A percentile compares a stretch with the other conserved stretches of the same genome.
Conservation (phyloP, 2,329 filamentous ascomycete species). For the Shiraia bambusicola region DNA sequence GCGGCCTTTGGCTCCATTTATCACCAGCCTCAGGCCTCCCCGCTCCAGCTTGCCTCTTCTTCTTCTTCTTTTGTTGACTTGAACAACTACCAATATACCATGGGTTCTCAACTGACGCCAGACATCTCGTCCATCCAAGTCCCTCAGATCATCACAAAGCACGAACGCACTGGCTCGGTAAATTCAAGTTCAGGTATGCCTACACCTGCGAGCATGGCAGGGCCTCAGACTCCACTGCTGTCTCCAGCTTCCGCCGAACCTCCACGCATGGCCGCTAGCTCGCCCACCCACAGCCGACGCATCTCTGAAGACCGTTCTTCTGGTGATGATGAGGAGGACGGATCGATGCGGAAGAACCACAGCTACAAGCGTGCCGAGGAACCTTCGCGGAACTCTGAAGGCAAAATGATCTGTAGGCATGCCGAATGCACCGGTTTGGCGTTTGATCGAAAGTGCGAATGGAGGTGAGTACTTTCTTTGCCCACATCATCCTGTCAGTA, state of each 20-base stretch:
- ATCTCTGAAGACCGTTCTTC: constrained; percentile 33
- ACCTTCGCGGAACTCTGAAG: constrained; percentile 64
- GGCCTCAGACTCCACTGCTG: constrained; percentile 29
- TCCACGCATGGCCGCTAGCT: constrained; percentile 24
- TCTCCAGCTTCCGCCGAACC: constrained; percentile 29
- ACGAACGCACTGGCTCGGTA: constrained; percentile 36
- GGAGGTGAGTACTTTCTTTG: constrained; percentile 73
- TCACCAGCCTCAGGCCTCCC: constrained; percentile 36
- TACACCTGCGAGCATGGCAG: constrained; percentile 39
- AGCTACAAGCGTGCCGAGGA: constrained; percentile 49
- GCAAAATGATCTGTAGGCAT: constrained; percentile 73
- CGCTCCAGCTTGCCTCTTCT: constrained; percentile 24
- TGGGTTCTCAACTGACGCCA: constrained; percentile 27
- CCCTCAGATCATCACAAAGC: constrained; percentile 20
- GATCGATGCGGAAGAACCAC: constrained; percentile 40
- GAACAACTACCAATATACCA: constrained; percentile 16
- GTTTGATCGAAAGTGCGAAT: constrained; percentile 86
- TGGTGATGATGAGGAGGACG: constrained; percentile 31
- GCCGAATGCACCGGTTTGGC: constrained; percentile 67
- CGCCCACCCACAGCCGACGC: constrained; percentile 21
- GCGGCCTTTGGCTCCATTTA: constrained; percentile 32
- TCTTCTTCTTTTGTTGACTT: no score
- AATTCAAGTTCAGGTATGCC: constrained; percentile 37
- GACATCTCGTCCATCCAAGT: constrained; percentile 25
- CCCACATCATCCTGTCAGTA: constrained; percentile 22